phyloP scores from a whole-genome alignment of 805 yeast genomes.

The Suhomyces prunicola region DNA sequence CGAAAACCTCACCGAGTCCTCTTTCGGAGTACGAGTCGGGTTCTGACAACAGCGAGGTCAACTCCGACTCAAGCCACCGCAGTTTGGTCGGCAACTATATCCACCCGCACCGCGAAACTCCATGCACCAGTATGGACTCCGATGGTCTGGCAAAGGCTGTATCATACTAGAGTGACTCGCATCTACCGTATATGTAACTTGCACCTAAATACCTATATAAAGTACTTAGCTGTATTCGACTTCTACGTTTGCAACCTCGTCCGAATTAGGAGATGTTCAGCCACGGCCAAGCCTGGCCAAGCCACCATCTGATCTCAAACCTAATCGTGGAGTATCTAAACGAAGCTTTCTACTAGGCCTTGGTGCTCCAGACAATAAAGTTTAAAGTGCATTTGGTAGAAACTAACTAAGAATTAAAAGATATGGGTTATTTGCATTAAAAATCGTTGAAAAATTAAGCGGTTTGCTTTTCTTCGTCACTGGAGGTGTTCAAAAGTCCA shows the following conservation, averaged over 20 bases:
- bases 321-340: not conserved
- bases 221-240: no score
- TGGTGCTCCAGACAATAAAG: not conserved
- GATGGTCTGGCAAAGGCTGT: not conserved
- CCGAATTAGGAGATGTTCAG: not conserved
- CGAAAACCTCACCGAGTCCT: not conserved
- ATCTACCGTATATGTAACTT: no score
- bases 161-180: no score
- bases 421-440: not conserved
- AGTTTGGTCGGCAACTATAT: not conserved
- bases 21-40: not conserved
- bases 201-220: no score
- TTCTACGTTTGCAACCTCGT: not conserved
- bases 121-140: not conserved
- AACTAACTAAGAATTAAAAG: not conserved
- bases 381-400: not conserved
- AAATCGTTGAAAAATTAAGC: not conserved
- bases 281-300: not conserved
- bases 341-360: not conserved
- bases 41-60: not conserved
- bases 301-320: not conserved
- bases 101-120: not conserved
- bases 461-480: constrained; percentile 9
- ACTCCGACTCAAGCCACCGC: not conserved
- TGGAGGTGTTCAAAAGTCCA: constrained; percentile 9